A percentile compares a stretch with the other conserved stretches of the same genome.
Evolutionary conservation across 305 asterid genomes (phyloP).

Genomic region (Solanum chacoense): DNA sequence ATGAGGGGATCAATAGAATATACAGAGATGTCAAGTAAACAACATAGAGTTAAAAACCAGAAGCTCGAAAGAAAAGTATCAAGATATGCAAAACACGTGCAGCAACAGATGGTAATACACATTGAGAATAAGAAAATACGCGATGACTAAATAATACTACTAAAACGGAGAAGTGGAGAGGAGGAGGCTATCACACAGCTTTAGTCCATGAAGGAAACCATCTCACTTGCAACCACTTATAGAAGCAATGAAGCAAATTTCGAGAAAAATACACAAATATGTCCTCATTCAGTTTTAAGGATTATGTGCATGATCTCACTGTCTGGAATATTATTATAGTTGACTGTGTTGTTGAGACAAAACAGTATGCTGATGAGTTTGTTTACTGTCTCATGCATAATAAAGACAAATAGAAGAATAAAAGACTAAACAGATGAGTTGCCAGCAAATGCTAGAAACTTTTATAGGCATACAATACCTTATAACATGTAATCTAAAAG

Average conservation of each 20-base stretch:
- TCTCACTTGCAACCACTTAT: not conserved
- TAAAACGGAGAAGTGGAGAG: not conserved
- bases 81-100: not conserved
- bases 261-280: not conserved
- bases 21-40: not conserved
- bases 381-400: not conserved
- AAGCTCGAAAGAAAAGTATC: not conserved
- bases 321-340: not conserved
- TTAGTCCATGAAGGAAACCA: not conserved
- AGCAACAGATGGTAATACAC: not conserved
- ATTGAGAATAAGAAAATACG: not conserved
- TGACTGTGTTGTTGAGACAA: not conserved
- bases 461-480: not conserved
- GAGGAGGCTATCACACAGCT: not conserved
- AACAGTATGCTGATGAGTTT: not conserved
- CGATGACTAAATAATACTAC: not conserved
- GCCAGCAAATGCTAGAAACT: not conserved
- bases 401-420: not conserved
- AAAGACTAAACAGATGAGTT: not conserved
- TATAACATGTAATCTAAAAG: not conserved
- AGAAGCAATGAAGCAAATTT: not conserved
- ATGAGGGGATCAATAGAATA: not conserved
- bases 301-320: not conserved
- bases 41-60: not conserved
- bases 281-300: not conserved